These are phyloP conservation scores for Bauhinia variegata DNA, from an alignment of 306 rosid genomes.

Conservation along the genomic window DNA sequence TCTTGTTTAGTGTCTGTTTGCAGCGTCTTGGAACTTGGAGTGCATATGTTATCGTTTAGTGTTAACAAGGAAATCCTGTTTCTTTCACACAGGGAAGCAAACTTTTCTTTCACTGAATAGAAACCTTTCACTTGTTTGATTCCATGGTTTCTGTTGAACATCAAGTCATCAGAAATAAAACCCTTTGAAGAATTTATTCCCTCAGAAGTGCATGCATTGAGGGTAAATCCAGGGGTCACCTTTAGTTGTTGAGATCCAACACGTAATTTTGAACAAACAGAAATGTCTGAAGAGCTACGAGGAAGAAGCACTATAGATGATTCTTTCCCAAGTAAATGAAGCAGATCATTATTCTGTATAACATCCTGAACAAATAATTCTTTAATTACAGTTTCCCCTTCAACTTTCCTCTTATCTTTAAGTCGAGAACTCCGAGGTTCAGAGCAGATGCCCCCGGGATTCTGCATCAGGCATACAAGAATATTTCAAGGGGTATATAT, in stretches of 20 bases:
- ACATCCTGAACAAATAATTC: constrained; percentile 82
- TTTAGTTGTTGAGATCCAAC: constrained; percentile 63
- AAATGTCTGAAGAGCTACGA: constrained; percentile 72
- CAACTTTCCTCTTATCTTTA: constrained; percentile 87
- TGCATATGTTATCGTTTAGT: constrained; percentile 40
- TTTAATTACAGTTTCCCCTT: constrained; percentile 90
- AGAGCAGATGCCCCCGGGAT: constrained; percentile 53
- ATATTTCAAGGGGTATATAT: constrained; percentile 29
- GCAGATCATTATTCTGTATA: constrained; percentile 74
- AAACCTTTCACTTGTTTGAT: constrained; percentile 54
- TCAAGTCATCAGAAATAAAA: constrained; percentile 71
- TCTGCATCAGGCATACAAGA: constrained; percentile 56
- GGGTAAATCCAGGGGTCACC: constrained; percentile 52
- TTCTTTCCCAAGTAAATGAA: constrained; percentile 75
- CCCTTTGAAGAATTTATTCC: constrained; percentile 58
- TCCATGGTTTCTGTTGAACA: constrained; percentile 55
- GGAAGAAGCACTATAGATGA: constrained; percentile 88
- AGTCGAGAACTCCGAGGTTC: constrained; percentile 95
- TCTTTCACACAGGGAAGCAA: constrained; percentile 54
- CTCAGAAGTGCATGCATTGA: constrained; percentile 54
- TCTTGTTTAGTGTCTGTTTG: constrained; percentile 47
- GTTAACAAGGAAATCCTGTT: constrained; percentile 48
- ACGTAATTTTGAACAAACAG: constrained; percentile 81
- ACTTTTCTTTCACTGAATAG: constrained; percentile 60
- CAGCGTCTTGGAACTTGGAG: constrained; percentile 54